Evolutionary conservation across 139 green algal species (phyloP).

Genomic region (Mesotaenium endlicherianum): DNA sequence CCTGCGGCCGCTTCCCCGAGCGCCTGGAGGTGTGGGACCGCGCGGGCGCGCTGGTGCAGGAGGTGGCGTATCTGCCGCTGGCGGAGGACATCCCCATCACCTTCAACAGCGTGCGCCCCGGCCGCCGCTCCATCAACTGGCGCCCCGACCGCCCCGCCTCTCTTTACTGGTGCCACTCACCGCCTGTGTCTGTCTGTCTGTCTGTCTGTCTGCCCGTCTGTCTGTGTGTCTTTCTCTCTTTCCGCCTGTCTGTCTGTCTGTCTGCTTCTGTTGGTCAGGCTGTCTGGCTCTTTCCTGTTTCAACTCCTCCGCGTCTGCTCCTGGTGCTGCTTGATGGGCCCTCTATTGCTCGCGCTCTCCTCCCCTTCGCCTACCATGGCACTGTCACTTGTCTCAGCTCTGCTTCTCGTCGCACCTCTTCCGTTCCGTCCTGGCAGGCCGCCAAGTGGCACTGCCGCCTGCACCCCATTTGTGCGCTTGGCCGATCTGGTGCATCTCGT

Average conservation of each 20-base stretch:
- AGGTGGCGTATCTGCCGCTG: conserved; percentile 75
- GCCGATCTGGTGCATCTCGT: too few relatives aligned
- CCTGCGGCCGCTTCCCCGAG: conserved; percentile 80
- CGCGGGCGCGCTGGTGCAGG: conserved; percentile 62
- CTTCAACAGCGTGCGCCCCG: conserved; percentile 77
- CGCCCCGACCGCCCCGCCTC: conserved; percentile 73
- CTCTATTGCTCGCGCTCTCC: not conserved
- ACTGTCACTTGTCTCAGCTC: too few relatives aligned
- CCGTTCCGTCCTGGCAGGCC: not conserved
- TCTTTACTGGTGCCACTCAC: conserved; percentile 37
- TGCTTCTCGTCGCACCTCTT: not conserved
- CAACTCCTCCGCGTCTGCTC: not conserved
- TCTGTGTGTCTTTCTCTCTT: too few relatives aligned
- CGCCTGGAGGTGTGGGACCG: conserved; percentile 70
- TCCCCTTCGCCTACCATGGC: not conserved
- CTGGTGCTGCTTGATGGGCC: not conserved
- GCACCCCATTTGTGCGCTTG: too few relatives aligned
- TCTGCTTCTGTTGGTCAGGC: not conserved
- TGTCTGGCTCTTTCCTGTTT: not conserved
- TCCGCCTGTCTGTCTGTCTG: too few relatives aligned
- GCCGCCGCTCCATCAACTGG: conserved; percentile 83
- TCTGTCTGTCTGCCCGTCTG: too few relatives aligned
- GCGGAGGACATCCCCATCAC: conserved; percentile 93
- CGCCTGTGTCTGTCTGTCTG: not conserved
- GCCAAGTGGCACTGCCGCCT: too few relatives aligned